These are phyloP conservation scores for Amphibolis antarctica DNA, from an alignment of 106 monocot genomes.

Conservation along the genomic window DNA sequence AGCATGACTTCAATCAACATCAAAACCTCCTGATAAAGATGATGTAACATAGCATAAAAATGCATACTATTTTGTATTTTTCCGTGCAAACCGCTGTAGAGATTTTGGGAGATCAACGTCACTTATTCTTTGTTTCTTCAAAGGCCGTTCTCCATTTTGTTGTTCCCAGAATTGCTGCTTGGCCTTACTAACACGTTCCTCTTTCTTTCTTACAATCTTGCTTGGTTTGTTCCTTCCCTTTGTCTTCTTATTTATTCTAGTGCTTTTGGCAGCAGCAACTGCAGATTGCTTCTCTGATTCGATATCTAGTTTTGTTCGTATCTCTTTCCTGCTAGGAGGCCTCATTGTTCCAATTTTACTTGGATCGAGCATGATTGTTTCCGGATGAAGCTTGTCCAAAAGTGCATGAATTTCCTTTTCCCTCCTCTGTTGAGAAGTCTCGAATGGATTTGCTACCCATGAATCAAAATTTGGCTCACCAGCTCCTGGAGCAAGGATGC, in stretches of 20 bases:
- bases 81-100: conserved; percentile 57
- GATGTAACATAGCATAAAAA: too few relatives aligned
- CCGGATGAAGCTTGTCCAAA: conserved; percentile 80
- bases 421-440: conserved; percentile 61
- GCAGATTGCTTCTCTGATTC: conserved; percentile 55
- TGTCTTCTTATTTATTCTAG: conserved; percentile 63
- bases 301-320: conserved; percentile 30
- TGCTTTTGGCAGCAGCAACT: conserved; percentile 42
- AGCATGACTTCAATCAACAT: too few relatives aligned
- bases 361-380: conserved; percentile 90
- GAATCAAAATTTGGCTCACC: conserved; percentile 93
- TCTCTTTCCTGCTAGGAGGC: conserved; percentile 31
- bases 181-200: conserved; percentile 56
- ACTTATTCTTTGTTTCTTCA: conserved; percentile 25
- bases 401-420: conserved; percentile 83
- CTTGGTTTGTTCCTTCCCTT: conserved; percentile 95
- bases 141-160: conserved; percentile 7
- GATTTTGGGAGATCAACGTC: conserved; percentile 52
- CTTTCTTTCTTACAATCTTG: conserved; percentile 55
- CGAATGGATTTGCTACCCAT: conserved; percentile 85
- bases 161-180: conserved; percentile 60
- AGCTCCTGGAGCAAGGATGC: conserved; percentile 73
- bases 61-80: conserved; percentile 14
- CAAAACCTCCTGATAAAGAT: too few relatives aligned
- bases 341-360: conserved; percentile 57